Conservation (phyloP, 257 asterid species). For the Lantana camara region DNA sequence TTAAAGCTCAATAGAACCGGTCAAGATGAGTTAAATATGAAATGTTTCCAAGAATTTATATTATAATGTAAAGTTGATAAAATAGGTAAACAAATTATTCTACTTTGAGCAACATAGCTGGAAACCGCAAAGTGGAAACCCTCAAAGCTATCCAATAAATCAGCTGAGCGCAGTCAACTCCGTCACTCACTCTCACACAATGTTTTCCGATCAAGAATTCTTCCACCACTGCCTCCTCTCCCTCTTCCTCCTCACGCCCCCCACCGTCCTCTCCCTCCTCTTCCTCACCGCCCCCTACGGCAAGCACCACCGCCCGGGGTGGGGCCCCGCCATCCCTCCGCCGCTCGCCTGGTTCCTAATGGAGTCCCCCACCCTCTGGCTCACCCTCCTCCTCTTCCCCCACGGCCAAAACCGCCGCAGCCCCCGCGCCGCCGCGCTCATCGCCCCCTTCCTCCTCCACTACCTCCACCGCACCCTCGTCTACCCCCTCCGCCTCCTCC, state of each 20-base stretch:
- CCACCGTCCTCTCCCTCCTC: constrained; percentile 53
- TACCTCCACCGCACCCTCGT: constrained; percentile 64
- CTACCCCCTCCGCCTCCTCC: constrained; percentile 51
- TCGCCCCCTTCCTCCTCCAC: constrained; percentile 58
- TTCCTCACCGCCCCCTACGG: constrained; percentile 75
- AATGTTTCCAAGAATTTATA: no score
- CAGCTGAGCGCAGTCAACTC: no score
- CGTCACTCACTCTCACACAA: neutral
- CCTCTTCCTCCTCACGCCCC: constrained; percentile 47
- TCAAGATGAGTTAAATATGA: no score
- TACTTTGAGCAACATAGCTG: no score
- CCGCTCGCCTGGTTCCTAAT: constrained; percentile 66
- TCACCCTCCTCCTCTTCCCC: constrained; percentile 64
- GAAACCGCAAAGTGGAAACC: no score
- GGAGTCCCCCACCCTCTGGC: constrained; percentile 78
- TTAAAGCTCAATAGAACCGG: no score
- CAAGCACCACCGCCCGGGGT: constrained; percentile 65
- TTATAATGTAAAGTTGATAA: no score
- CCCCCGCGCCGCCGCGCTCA: constrained; percentile 48
- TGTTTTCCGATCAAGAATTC: constrained; percentile 44
- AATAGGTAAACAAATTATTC: no score
- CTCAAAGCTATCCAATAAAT: no score
- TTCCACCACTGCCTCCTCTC: constrained; percentile 38
- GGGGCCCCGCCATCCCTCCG: constrained; percentile 69
- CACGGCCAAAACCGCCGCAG: constrained; percentile 44